Evolutionary conservation across 352 stramenopile genomes (phyloP).

Genomic region (Phytophthora pluvialis): DNA sequence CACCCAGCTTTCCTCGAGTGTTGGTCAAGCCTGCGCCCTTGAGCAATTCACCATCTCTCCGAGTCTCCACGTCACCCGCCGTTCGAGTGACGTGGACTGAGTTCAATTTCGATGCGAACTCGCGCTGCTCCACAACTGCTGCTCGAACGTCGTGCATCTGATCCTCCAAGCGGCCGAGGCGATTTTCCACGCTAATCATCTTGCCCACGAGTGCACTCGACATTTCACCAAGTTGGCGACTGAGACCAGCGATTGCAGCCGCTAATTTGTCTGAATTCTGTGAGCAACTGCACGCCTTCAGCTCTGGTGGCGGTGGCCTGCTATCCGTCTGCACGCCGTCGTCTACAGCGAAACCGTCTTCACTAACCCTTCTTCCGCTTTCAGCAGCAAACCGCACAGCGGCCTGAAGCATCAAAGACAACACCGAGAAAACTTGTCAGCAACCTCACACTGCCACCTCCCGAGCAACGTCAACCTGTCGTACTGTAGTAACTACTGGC

Average conservation of each 20-base stretch:
- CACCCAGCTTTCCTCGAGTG: conserved; percentile 20
- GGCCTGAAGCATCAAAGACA: conserved; percentile 3
- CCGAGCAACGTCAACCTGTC: neutral
- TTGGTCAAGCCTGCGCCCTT: neutral
- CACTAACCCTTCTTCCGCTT: neutral
- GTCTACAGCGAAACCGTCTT: neutral
- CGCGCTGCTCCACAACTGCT: conserved; percentile 23
- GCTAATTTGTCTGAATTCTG: conserved; percentile 13
- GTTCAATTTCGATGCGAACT: conserved; percentile 2
- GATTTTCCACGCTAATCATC: conserved; percentile 46
- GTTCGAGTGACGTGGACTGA: conserved; percentile 1
- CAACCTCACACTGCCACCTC: neutral
- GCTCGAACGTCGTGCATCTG: conserved; percentile 35
- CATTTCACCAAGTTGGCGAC: conserved; percentile 41
- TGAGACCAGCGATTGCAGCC: conserved; percentile 32
- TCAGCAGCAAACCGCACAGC: conserved; percentile 7
- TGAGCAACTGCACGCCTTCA: conserved; percentile 8
- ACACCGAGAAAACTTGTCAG: neutral
- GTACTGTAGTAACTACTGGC: conserved; percentile 4
- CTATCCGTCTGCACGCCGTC: conserved; percentile 10
- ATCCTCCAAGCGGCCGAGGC: conserved; percentile 39
- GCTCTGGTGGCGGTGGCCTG: neutral
- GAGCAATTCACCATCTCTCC: neutral
- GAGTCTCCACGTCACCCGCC: neutral
- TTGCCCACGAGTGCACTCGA: conserved; percentile 41